Evolutionary conservation across 202 grass and related monocot genomes (phyloP), one percentile per base, ranked within the genome.

Genomic region (Panicum hallii): DNA sequence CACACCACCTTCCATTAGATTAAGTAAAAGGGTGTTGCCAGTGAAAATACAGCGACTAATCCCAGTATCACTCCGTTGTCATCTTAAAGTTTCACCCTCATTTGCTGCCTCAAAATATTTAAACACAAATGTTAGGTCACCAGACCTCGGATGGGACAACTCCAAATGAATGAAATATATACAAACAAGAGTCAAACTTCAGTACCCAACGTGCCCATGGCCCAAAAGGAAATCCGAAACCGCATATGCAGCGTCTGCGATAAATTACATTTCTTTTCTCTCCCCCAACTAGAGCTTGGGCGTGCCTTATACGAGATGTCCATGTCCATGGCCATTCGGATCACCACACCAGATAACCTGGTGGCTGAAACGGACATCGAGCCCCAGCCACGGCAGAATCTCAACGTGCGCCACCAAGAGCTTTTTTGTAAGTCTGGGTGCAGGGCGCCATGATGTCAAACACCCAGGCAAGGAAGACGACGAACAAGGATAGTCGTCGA

Each of bases 271-370:
- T 70, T 45, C 14, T 26, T 26, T 32, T 43, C 26, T n/a, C 16
- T 6, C 12, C 17, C 17, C 32, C 63, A n/a, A 26, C 23, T 63
- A 60, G 28, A 56, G 12, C 30, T 84, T 68, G 10, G 49, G 30
- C 38, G 42, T 68, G 83, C 19, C 17, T 50, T 70, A 41, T 6
- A 57, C 7, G 78, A 49, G 70, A 69, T n/a, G 85, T 87, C 78
- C 50, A 19, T 68, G 40, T 74, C 84, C 60, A 67, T 74, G 78
- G 62, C 72, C 78, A 87, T 43, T 75, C 62, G 78, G 77, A 68
- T 20, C 57, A 66, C 67, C 84, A 67, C 84, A 74, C 56, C 38
- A 38, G 4, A 12, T 36, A 47, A 5, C 52, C 15, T 82, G 22
- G 61, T 36, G 16, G 15, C 41, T 46, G 79, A 72, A 46, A 57